Conservation (phyloP, 305 asterid species). For the Fraxinus velutina region DNA sequence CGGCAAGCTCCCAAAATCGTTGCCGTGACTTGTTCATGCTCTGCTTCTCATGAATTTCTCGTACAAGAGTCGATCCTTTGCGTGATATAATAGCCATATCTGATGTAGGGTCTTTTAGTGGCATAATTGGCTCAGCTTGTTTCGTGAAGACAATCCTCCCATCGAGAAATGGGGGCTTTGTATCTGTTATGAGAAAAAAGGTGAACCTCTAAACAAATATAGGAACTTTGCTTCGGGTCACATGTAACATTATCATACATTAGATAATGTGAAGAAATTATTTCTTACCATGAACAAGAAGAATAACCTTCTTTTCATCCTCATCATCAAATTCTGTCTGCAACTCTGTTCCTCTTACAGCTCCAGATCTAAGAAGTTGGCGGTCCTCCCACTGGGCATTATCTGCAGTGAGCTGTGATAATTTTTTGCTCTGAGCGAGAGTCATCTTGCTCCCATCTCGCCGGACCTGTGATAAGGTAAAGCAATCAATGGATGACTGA, state of each 20-base stretch:
- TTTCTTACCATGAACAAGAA: conserved; percentile 85
- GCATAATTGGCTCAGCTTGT: conserved; percentile 96
- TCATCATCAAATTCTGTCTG: conserved; percentile 95
- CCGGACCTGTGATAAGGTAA: conserved; percentile 52
- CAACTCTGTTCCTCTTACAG: conserved; percentile 92
- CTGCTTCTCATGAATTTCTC: conserved; percentile 91
- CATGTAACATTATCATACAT: conserved; percentile 27
- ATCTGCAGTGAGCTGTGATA: conserved; percentile 91
- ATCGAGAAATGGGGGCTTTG: conserved; percentile 95
- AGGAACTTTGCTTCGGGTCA: conserved; percentile 18
- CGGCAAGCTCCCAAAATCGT: conserved; percentile 99
- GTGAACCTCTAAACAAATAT: conserved; percentile 21
- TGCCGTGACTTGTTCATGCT: conserved; percentile 88
- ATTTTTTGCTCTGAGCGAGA: conserved; percentile 86
- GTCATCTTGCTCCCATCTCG: conserved; percentile 94
- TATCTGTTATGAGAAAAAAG: conserved; percentile 51
- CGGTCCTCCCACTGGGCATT: conserved; percentile 99
- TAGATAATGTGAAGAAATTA: background rate
- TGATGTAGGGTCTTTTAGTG: conserved; percentile 91
- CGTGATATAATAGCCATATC: conserved; percentile 98
- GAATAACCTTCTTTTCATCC: conserved; percentile 88
- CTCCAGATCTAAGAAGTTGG: conserved; percentile 96
- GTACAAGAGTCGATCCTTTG: conserved; percentile 81
- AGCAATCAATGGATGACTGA: background rate
- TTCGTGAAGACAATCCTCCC: conserved; percentile 93